Percentiles rank a stretch among this genome's conserved stretches.
phyloP scores from a whole-genome alignment of 129 eudicot species.

The Ambrosia trifida region DNA sequence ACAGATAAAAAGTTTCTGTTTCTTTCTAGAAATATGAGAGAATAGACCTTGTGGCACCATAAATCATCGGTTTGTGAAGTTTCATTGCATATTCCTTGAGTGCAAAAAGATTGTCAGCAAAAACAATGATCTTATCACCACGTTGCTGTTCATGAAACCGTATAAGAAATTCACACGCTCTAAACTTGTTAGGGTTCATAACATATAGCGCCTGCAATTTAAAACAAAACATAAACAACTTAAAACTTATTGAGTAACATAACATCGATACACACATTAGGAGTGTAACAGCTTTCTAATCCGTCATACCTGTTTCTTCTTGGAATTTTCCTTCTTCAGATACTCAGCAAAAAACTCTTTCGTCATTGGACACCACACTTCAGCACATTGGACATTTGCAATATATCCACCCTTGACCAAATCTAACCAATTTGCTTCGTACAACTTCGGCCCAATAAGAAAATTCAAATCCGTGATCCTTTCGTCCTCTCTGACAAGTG shows the following conservation, averaged over 20 bases:
- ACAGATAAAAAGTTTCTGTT: neutral
- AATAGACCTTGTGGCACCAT: conserved; percentile 89
- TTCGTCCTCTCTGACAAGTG: conserved; percentile 97
- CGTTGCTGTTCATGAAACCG: conserved; percentile 95
- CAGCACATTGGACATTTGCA: conserved; percentile 98
- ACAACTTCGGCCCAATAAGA: conserved; percentile 92
- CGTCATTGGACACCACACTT: conserved; percentile 99
- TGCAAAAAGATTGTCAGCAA: conserved; percentile 98
- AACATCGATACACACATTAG: neutral
- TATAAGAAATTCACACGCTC: conserved; percentile 95
- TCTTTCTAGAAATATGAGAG: neutral
- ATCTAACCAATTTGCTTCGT: conserved; percentile 98
- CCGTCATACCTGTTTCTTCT: conserved; percentile 70
- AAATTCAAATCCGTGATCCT: conserved; percentile 93
- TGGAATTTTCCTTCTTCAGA: conserved; percentile 85
- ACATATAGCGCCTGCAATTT: conserved; percentile 77
- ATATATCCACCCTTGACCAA: conserved; percentile 93
- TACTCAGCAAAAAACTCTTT: conserved; percentile 96
- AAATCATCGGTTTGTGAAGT: conserved; percentile 91
- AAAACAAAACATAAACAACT: conserved; percentile 5
- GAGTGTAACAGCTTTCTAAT: neutral
- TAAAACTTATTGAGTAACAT: neutral
- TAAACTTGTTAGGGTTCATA: conserved; percentile 96
- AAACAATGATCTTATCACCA: conserved; percentile 90
- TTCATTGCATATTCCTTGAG: conserved; percentile 85